A percentile compares a stretch with the other conserved stretches of the same genome.
Conservation (phyloP, 225 moss, liverwort and hornwort genomes). For the Asterella californica region DNA sequence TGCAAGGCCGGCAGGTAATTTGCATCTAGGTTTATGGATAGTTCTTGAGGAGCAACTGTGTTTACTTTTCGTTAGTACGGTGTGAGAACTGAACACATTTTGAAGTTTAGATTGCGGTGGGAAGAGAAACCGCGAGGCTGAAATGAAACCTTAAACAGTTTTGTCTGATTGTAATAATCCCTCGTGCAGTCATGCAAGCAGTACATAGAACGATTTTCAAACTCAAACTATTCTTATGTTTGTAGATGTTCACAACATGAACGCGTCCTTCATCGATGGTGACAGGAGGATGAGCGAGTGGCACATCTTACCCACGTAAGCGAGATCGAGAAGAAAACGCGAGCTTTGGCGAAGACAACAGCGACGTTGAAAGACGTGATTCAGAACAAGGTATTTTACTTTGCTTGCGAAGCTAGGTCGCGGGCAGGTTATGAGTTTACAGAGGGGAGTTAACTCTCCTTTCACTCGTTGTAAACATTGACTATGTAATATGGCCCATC, state of each 20-base stretch:
- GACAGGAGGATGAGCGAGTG: slow-evolving; percentile 92
- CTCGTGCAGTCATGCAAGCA: not conserved
- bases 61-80: not conserved
- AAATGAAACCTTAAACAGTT: not conserved
- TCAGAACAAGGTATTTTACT: slow-evolving; percentile 75
- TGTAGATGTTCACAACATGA: slow-evolving; percentile 16
- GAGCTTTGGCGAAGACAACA: slow-evolving; percentile 81
- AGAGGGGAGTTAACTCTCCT: not conserved
- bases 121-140: no score
- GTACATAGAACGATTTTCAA: not conserved
- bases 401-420: not conserved
- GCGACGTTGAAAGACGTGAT: slow-evolving; percentile 94
- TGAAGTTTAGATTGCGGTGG: no score
- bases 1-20: slow-evolving; percentile 92
- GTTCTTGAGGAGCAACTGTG: not conserved
- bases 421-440: not conserved
- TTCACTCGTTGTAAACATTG: not conserved
- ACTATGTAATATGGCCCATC: not conserved
- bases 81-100: no score
- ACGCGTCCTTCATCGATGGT: slow-evolving; percentile 21
- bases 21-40: not conserved
- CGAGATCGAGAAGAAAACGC: slow-evolving; percentile 86
- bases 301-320: slow-evolving; percentile 97
- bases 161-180: not conserved
- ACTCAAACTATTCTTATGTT: not conserved